Base-by-base conservation (phyloP, 352 stramenopile genomes). In the Phytophthora cryptogea region DNA sequence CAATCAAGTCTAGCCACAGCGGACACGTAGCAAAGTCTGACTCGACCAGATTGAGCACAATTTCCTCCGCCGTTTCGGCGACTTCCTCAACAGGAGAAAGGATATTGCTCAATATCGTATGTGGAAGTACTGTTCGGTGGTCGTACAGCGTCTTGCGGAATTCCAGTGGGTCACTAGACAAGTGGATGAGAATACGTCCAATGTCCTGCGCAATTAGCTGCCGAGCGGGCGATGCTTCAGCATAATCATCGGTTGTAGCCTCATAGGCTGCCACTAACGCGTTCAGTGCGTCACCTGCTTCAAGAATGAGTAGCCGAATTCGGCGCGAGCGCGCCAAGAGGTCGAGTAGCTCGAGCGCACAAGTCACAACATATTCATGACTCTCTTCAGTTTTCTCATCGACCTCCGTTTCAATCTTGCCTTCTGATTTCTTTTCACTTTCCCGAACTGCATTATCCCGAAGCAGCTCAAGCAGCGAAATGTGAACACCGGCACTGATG, bases 81-180 rank as follows among this genome's bases (percentile, higher is more conserved):
- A 92, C 78, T 14, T 85, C 73, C 2, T 73, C 66, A 8, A 67
- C 41, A 4, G 72, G 36, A 6, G 82, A 87, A 30, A 92, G 50
- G 14, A 94, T 75, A 53, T 91, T 94, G 28, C 72, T 35, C 13
- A 94, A 62, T 52, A 94, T 88, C 10, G 78, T 67, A 17, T 50
- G 54, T 0, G 80, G 81, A 0, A 92, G 53, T 39, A 87, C 64
- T 2, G 61, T 36, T 2, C 76, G 74, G 48, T 92, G 79, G 45
- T 94, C 80, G 48, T 90, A 91, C 57, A 94, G 41, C 23, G 79
- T 88, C 55, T 92, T 90, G 26, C 84, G 82, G 52, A 94, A 94
- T 53, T 89, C 84, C 3, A 92, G 61, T 9, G 84, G 80, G 45
- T 94, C 80, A n/a, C 51, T 82, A 0, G 84, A 89, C 26, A 94